phyloP scores from a whole-genome alignment of 768 basidiomycete species.

The Suillus clintonianus region DNA sequence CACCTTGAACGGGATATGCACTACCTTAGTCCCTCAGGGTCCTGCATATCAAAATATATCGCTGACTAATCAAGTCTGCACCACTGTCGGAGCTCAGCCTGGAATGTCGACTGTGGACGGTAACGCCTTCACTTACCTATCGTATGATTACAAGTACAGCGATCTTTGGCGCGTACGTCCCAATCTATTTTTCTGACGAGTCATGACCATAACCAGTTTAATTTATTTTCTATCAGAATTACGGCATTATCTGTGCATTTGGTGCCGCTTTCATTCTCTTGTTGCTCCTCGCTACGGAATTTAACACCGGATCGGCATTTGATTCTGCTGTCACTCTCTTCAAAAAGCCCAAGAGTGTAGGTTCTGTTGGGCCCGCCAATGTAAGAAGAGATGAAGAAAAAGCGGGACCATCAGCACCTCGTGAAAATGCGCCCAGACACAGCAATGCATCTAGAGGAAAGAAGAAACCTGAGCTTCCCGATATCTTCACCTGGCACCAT shows the following conservation, averaged over 20 bases:
- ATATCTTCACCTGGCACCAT: constrained; percentile 82
- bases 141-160: constrained; percentile 41
- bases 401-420: constrained; percentile 10
- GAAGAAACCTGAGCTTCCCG: constrained; percentile 36
- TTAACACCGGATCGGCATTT: constrained; percentile 39
- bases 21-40: constrained; percentile 61
- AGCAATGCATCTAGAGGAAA: not conserved
- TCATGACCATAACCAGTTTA: not conserved
- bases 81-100: constrained; percentile 62
- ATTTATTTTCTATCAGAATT: constrained; percentile 44
- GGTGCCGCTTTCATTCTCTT: constrained; percentile 54
- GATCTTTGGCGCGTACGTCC: constrained; percentile 51
- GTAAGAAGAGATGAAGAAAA: constrained; percentile 32
- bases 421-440: not conserved
- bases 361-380: constrained; percentile 16
- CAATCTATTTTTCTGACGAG: not conserved
- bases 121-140: constrained; percentile 50
- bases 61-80: constrained; percentile 73
- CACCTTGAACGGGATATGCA: constrained; percentile 61
- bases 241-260: constrained; percentile 72
- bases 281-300: constrained; percentile 63
- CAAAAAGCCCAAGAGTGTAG: constrained; percentile 52
- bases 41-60: constrained; percentile 59
- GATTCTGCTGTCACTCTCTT: constrained; percentile 57
- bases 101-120: constrained; percentile 68